A percentile compares a stretch with the other conserved stretches of the same genome.
phyloP scores from a whole-genome alignment of 768 basidiomycete species.

The Amyloporia xantha region DNA sequence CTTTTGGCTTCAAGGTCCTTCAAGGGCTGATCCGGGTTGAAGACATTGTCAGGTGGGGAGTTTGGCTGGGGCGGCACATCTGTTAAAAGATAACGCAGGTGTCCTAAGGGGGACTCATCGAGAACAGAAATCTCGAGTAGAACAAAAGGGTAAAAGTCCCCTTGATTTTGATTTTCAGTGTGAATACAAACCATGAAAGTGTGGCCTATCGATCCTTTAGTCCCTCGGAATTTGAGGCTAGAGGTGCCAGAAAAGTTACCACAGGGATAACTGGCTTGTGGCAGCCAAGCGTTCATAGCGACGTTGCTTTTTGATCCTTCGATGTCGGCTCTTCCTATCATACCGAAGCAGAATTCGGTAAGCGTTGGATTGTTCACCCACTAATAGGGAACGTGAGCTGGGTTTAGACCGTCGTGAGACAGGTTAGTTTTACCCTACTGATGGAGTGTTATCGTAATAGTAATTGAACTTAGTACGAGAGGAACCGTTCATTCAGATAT shows the following conservation, averaged over 20 bases:
- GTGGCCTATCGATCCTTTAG: constrained; percentile 77
- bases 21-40: constrained; percentile 61
- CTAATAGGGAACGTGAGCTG: constrained; percentile 77
- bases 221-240: too few relatives aligned
- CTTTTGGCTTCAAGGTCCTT: constrained; percentile 68
- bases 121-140: constrained; percentile 77
- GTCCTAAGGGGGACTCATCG: constrained; percentile 74
- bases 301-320: constrained; percentile 80
- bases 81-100: constrained; percentile 77
- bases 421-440: constrained; percentile 73
- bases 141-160: constrained; percentile 77
- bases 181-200: constrained; percentile 79
- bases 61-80: constrained; percentile 79
- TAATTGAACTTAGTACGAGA: constrained; percentile 67
- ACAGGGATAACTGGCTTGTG: too few relatives aligned
- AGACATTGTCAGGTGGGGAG: constrained; percentile 78
- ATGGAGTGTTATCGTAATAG: constrained; percentile 47
- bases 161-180: constrained; percentile 80
- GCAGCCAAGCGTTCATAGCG: too few relatives aligned
- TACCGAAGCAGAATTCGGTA: constrained; percentile 76
- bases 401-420: constrained; percentile 81
- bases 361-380: constrained; percentile 79
- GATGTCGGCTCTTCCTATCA: constrained; percentile 80
- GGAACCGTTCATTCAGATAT: too few relatives aligned
- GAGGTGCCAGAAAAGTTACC: constrained; percentile 78